phyloP scores from a whole-genome alignment of 148 eudicot genomes.

The Vaccinium vitisidaea region DNA sequence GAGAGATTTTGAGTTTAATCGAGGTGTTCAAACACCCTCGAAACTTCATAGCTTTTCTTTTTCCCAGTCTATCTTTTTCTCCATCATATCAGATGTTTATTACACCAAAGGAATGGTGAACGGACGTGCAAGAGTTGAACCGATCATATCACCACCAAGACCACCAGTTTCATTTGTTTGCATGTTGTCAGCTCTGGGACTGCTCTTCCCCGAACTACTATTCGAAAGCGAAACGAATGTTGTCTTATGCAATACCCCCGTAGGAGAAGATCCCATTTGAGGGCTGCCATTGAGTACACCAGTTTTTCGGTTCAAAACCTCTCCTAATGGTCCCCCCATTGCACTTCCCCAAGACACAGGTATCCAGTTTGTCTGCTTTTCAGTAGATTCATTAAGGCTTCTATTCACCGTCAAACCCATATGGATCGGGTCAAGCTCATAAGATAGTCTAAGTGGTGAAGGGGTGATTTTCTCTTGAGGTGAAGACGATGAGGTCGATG shows the following conservation, averaged over 20 bases:
- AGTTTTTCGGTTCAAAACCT: conserved; percentile 43
- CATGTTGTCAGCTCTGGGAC: conserved; percentile 49
- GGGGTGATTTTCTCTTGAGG: conserved; percentile 41
- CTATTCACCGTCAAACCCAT: conserved; percentile 40
- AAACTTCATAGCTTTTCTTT: not conserved
- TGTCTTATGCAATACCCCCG: conserved; percentile 67
- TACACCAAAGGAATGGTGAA: conserved; percentile 42
- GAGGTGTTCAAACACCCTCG: not conserved
- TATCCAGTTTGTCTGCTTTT: conserved; percentile 45
- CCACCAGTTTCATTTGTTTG: conserved; percentile 29
- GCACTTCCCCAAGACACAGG: conserved; percentile 61
- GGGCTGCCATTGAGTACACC: conserved; percentile 48
- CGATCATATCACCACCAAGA: conserved; percentile 42
- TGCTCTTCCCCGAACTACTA: conserved; percentile 64
- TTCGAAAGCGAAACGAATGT: conserved; percentile 66
- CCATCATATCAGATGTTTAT: not conserved
- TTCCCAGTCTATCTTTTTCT: not conserved
- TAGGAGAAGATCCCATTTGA: conserved; percentile 67
- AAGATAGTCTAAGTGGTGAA: conserved; percentile 43
- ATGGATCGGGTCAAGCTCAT: conserved; percentile 46
- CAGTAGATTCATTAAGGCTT: conserved; percentile 23
- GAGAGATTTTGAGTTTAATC: not conserved
- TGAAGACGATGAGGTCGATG: conserved; percentile 51
- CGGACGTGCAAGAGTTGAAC: conserved; percentile 42
- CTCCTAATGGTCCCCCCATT: conserved; percentile 88